Evolutionary conservation across 2,329 filamentous ascomycete species (phyloP), one percentile per base, ranked within the genome.

Genomic region (Talaromyces sp.): DNA sequence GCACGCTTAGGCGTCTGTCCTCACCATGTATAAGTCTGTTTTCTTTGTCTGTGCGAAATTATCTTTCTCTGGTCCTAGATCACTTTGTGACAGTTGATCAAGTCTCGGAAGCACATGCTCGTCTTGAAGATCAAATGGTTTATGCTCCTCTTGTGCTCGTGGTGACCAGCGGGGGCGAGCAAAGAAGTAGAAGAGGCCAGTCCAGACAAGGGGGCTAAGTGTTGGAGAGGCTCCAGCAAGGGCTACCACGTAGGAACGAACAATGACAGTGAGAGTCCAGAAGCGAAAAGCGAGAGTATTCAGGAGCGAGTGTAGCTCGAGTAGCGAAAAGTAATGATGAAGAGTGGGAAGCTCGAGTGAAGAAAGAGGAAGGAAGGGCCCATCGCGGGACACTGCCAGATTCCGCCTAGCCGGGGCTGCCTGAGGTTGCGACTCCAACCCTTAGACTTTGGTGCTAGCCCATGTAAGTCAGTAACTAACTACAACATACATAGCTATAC

Each of bases 361-460:
- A 55, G 52, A 55, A 55, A 60, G 33, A 58, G 62, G 48, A 57
- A 60, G 35, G 50, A 31, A 58, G 61, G 50, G 46, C 35, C 54
- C 54, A 56, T 23, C 54, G 54, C 54, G 54, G 54, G 54, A 57
- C 54, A 42, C 14, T 57, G 35, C 54, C 54, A 40, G 21, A 57
- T 25, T 42, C 54, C 37, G 54, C 54, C 54, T 57, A 57, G 54
- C 54, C 54, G 54, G 35, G 35, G 35, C 54, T 40, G 54, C 54
- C 54, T 57, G 54, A 57, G 54, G 54, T 57, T 57, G 54, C 54
- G 21, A 40, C 9, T 57, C 9, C 31, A 28, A 35, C 50, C 50
- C 54, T 57, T 57, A 42, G 35, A 42, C 35, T 57, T 25, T 21
- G 33, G 35, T 57, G 23, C 18, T n/a, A n/a, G 35, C 21, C n/a